Evolutionary conservation across 768 basidiomycete species (phyloP).

Genomic region (Kwoniella botswanensis): DNA sequence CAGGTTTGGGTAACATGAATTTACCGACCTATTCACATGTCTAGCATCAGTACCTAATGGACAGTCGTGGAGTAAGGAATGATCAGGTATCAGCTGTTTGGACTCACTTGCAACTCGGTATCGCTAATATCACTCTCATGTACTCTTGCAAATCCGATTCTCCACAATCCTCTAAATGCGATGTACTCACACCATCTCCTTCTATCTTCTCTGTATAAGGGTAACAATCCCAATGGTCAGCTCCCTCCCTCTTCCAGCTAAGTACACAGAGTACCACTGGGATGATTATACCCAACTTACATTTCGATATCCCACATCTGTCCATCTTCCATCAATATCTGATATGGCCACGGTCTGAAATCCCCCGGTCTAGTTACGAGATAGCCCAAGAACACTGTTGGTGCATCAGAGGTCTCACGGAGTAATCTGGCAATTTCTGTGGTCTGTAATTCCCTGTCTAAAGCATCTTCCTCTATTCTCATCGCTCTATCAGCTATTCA

Average conservation of each 20-base stretch:
- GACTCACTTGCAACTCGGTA: constrained; percentile 70
- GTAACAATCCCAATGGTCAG: neutral
- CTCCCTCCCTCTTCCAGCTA: no score
- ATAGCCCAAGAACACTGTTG: constrained; percentile 62
- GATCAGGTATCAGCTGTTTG: neutral
- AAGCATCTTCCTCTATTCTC: constrained; percentile 75
- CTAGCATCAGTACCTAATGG: neutral
- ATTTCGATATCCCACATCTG: constrained; percentile 77
- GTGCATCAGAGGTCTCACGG: constrained; percentile 69
- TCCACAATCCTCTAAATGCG: constrained; percentile 67
- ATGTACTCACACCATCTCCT: constrained; percentile 83
- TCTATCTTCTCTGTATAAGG: constrained; percentile 32
- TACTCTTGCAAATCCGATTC: constrained; percentile 70
- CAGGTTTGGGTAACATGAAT: constrained; percentile 74
- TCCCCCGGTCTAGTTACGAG: constrained; percentile 53
- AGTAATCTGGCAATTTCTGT: constrained; percentile 80
- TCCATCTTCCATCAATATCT: constrained; percentile 69
- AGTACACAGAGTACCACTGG: neutral
- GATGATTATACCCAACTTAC: constrained; percentile 28
- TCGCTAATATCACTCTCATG: constrained; percentile 85
- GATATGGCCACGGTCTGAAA: constrained; percentile 54
- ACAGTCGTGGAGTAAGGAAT: neutral
- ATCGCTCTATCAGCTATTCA: neutral
- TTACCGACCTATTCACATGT: constrained; percentile 68
- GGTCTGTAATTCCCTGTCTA: constrained; percentile 87